Conservation (phyloP, 148 eudicot genomes). For the Oxyria digyna region DNA sequence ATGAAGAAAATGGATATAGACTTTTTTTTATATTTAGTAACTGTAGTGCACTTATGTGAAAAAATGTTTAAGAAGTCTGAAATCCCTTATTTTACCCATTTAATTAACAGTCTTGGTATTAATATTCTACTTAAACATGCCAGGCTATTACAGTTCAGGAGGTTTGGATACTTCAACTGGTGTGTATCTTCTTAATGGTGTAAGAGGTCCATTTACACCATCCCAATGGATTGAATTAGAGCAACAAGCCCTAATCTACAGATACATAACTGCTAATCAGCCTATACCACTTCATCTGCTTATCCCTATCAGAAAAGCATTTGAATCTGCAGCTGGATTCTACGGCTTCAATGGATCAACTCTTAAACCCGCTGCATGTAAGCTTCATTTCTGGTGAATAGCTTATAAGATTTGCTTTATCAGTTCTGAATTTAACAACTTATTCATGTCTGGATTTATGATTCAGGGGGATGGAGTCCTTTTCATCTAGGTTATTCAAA, state of each 20-base stretch:
- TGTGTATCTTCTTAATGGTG: constrained; percentile 26
- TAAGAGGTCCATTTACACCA: constrained; percentile 48
- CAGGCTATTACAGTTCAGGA: constrained; percentile 41
- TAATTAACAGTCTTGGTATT: neutral
- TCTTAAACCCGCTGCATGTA: constrained; percentile 26
- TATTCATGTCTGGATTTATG: neutral
- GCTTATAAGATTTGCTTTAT: no score
- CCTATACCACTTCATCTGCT: constrained; percentile 51
- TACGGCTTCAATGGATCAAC: constrained; percentile 18
- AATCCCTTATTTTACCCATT: neutral
- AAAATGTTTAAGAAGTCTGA: neutral
- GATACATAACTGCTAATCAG: constrained; percentile 42
- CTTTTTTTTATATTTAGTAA: neutral
- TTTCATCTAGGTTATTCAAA: constrained; percentile 20
- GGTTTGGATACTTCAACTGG: constrained; percentile 25
- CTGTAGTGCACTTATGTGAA: neutral
- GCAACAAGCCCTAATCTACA: constrained; percentile 68
- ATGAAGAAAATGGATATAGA: neutral
- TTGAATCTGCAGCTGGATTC: constrained; percentile 49
- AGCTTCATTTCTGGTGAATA: neutral
- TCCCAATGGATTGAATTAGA: constrained; percentile 68
- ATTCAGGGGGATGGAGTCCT: constrained; percentile 20
- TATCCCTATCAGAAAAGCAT: constrained; percentile 48
- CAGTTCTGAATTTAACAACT: no score
- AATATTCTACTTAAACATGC: neutral